These are phyloP conservation scores for Lunasporangiospora selenospora DNA, from an alignment of 192 early-diverging fungal genomes.

Conservation along the genomic window DNA sequence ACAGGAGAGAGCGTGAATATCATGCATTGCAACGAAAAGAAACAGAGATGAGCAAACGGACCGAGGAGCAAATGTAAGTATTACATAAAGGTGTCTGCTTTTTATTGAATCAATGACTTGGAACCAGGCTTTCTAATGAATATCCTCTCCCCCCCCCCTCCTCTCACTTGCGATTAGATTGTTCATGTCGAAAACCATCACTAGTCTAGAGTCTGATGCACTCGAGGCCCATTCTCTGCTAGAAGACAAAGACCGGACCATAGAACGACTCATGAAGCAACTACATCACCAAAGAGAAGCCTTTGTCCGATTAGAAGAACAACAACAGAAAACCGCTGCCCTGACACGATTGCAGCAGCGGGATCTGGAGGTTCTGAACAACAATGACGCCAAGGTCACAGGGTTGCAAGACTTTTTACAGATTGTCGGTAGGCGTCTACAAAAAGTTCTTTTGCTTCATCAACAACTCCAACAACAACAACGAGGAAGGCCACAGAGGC, in stretches of 20 bases:
- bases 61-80: slow-evolving; percentile 31
- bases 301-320: slow-evolving; percentile 33
- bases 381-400: neutral
- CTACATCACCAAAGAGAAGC: slow-evolving; percentile 31
- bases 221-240: slow-evolving; percentile 30
- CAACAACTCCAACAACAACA: slow-evolving; percentile 18
- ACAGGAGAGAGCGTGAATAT: slow-evolving; percentile 22
- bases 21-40: slow-evolving; percentile 27
- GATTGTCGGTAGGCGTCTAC: slow-evolving; percentile 8
- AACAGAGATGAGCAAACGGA: neutral
- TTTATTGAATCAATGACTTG: too few species aligned
- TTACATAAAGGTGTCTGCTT: neutral
- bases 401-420: slow-evolving; percentile 12
- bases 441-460: slow-evolving; percentile 17
- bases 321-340: slow-evolving; percentile 28
- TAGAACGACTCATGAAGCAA: slow-evolving; percentile 50
- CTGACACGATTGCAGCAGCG: slow-evolving; percentile 29
- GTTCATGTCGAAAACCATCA: slow-evolving; percentile 23
- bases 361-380: slow-evolving; percentile 4
- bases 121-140: too few species aligned
- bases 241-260: slow-evolving; percentile 43
- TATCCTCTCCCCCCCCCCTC: neutral
- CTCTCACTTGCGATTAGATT: neutral
- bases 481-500: too few species aligned
- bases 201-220: slow-evolving; percentile 17